These are phyloP conservation scores for Hymenoscyphus salicellus DNA, from an alignment of 2,329 filamentous ascomycete species.

Conservation along the genomic window DNA sequence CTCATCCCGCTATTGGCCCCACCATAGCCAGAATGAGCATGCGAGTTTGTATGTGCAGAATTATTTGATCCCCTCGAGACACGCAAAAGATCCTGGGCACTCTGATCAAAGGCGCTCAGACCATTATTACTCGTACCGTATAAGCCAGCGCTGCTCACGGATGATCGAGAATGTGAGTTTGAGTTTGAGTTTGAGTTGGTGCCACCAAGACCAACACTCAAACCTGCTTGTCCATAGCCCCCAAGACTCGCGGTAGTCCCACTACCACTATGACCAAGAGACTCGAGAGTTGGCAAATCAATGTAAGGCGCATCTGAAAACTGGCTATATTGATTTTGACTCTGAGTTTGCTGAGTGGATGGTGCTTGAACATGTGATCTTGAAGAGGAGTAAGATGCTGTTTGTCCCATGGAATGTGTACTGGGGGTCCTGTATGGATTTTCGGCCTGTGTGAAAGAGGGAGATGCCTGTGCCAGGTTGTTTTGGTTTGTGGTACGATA, in stretches of 20 bases:
- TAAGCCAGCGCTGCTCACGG: constrained; percentile 22
- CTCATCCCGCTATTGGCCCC: background rate
- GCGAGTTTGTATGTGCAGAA: constrained; percentile 8
- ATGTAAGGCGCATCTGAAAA: constrained; percentile 33
- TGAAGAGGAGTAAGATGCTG: constrained; percentile 24
- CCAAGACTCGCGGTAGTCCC: constrained; percentile 15
- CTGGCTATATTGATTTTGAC: constrained; percentile 31
- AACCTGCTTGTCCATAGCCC: constrained; percentile 16
- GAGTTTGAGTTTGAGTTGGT: constrained; percentile 12
- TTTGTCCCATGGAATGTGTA: constrained; percentile 29
- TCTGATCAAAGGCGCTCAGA: constrained; percentile 23
- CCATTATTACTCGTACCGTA: constrained; percentile 26
- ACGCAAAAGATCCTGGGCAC: constrained; percentile 22
- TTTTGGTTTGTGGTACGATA: constrained; percentile 25
- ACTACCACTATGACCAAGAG: constrained; percentile 27
- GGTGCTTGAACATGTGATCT: constrained; percentile 25
- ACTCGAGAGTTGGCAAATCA: constrained; percentile 34
- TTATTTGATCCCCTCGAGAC: constrained; percentile 10
- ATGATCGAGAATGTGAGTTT: constrained; percentile 22
- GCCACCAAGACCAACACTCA: constrained; percentile 13
- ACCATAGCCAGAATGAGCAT: constrained; percentile 20
- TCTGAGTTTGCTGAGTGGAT: constrained; percentile 30
- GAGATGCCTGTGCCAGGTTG: constrained; percentile 27
- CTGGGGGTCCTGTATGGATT: constrained; percentile 27
- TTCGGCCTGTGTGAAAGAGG: constrained; percentile 28